Conservation (phyloP, 345 rosid species). For the Salix brachista region DNA sequence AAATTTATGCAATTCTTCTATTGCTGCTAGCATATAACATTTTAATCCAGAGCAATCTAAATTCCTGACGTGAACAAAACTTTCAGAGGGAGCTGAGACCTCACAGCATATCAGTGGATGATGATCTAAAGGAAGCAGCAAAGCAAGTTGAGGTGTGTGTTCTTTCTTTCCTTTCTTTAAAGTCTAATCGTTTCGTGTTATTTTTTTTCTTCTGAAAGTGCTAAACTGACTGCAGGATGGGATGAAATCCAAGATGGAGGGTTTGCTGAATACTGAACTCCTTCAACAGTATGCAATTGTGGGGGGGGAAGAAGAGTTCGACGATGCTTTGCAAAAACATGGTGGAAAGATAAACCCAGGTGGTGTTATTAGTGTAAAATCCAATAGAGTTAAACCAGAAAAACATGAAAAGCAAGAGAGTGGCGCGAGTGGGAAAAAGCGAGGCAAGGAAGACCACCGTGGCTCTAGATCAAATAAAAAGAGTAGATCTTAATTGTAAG, state of each 20-base stretch:
- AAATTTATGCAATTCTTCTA: neutral
- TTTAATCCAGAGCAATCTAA: neutral
- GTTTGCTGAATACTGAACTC: slow-evolving; percentile 50
- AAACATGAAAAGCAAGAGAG: slow-evolving; percentile 44
- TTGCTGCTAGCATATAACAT: neutral
- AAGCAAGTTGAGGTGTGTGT: slow-evolving; percentile 68
- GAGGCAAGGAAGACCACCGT: slow-evolving; percentile 41
- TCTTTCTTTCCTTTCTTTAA: neutral
- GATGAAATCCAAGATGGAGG: slow-evolving; percentile 59
- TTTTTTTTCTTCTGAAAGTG: neutral
- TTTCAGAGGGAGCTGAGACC: slow-evolving; percentile 68
- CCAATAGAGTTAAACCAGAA: slow-evolving; percentile 29
- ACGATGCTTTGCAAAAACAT: slow-evolving; percentile 56
- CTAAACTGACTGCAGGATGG: slow-evolving; percentile 40
- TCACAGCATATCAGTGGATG: slow-evolving; percentile 75
- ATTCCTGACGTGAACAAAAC: neutral
- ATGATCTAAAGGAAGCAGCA: slow-evolving; percentile 83
- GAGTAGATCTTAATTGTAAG: slow-evolving; percentile 31
- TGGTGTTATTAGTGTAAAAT: slow-evolving; percentile 64
- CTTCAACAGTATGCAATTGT: slow-evolving; percentile 67
- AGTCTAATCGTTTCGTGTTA: neutral
- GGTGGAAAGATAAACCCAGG: slow-evolving; percentile 51
- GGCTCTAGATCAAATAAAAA: slow-evolving; percentile 53
- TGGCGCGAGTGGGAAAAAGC: slow-evolving; percentile 45
- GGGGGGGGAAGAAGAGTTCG: slow-evolving; percentile 57